A percentile compares a stretch with the other conserved stretches of the same genome.
Evolutionary conservation across 495 filamentous ascomycete genomes (phyloP).

Genomic region (Aspergillus leporis): DNA sequence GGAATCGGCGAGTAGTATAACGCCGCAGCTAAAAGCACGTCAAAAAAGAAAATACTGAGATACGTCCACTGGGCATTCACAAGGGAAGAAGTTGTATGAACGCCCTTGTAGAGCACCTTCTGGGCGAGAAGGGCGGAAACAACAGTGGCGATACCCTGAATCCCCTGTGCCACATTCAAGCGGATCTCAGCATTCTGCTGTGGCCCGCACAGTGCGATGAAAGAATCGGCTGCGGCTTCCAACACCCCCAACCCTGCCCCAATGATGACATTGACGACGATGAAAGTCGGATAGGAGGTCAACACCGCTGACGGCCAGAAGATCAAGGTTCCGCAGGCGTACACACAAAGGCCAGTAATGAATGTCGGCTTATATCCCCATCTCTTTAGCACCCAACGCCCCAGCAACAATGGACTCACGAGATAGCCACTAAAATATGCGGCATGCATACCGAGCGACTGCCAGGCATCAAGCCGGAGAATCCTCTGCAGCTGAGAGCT

Average conservation of each 20-base stretch:
- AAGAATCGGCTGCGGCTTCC: conserved; percentile 67
- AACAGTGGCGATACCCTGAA: conserved; percentile 65
- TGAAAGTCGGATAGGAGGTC: conserved; percentile 63
- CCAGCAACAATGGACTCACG: conserved; percentile 58
- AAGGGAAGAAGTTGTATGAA: conserved; percentile 52
- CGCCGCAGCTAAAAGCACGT: conserved; percentile 59
- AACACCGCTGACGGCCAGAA: conserved; percentile 75
- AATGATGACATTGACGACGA: conserved; percentile 66
- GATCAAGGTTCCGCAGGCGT: conserved; percentile 63
- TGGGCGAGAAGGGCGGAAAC: conserved; percentile 63
- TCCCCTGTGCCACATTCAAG: conserved; percentile 64
- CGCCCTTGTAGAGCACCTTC: conserved; percentile 58
- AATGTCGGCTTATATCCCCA: conserved; percentile 71
- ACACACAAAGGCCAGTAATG: conserved; percentile 62
- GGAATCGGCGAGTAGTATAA: conserved; percentile 68
- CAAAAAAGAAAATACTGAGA: conserved; percentile 66
- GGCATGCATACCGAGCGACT: conserved; percentile 59
- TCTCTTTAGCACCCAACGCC: conserved; percentile 54
- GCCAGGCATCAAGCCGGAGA: conserved; percentile 43
- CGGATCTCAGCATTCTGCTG: conserved; percentile 63
- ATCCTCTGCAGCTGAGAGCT: conserved; percentile 60
- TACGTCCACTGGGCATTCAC: conserved; percentile 75
- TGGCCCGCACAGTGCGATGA: conserved; percentile 67
- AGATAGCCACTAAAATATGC: conserved; percentile 66
- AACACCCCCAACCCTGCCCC: conserved; percentile 63